A percentile compares a stretch with the other conserved stretches of the same genome.
phyloP scores from a whole-genome alignment of 139 green algal genomes.

The Chlorella sp. region DNA sequence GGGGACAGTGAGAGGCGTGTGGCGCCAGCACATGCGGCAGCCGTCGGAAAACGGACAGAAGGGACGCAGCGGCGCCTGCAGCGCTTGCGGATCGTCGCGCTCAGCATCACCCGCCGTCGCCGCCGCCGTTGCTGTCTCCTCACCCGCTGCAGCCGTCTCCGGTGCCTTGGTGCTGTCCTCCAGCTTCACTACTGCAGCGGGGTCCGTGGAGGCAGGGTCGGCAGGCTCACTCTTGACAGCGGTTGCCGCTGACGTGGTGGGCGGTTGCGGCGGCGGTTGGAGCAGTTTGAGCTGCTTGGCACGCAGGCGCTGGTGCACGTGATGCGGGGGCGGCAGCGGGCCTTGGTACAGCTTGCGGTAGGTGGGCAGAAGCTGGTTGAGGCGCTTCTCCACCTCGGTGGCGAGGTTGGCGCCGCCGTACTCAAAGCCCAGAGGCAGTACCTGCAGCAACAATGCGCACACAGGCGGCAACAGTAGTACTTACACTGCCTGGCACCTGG shows the following conservation, averaged over 20 bases:
- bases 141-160: not conserved
- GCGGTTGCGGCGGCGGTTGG: not conserved
- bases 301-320: not conserved
- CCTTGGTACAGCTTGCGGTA: not conserved
- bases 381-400: not conserved
- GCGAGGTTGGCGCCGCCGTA: not conserved
- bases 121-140: not conserved
- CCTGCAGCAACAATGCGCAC: not conserved
- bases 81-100: not conserved
- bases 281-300: not conserved
- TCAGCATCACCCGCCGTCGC: not conserved
- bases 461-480: too few relatives aligned
- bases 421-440: not conserved
- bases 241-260: not conserved
- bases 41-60: not conserved
- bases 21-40: not conserved
- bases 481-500: not conserved
- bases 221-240: not conserved
- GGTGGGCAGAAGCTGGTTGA: not conserved
- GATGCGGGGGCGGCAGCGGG: too few relatives aligned
- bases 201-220: not conserved
- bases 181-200: not conserved
- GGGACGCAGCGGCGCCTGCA: not conserved
- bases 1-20: not conserved
- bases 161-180: not conserved